These are phyloP conservation scores for Nakazawaea wickerhamii DNA, from an alignment of 805 yeast genomes.

Conservation along the genomic window DNA sequence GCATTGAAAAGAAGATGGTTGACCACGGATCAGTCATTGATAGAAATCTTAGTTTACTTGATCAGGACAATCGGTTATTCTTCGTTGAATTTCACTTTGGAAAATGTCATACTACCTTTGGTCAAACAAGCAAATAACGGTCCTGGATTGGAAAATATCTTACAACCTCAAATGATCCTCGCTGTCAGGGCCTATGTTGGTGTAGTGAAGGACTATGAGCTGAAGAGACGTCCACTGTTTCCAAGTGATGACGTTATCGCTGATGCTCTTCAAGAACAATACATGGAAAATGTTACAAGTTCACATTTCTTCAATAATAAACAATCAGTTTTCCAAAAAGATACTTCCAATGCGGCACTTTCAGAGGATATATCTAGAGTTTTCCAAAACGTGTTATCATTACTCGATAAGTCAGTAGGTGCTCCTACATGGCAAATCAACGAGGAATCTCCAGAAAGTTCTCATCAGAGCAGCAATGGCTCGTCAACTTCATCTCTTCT, in stretches of 20 bases:
- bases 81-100: slow-evolving; percentile 74
- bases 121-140: slow-evolving; percentile 52
- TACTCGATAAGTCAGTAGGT: slow-evolving; percentile 60
- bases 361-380: slow-evolving; percentile 70
- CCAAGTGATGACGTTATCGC: slow-evolving; percentile 51
- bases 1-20: slow-evolving; percentile 62
- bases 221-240: slow-evolving; percentile 61
- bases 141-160: slow-evolving; percentile 49
- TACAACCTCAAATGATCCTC: slow-evolving; percentile 66
- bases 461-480: slow-evolving; percentile 13
- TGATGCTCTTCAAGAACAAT: neutral
- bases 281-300: neutral
- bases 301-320: slow-evolving; percentile 20
- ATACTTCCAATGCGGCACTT: slow-evolving; percentile 40
- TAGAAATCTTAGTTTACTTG: slow-evolving; percentile 64
- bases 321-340: slow-evolving; percentile 35
- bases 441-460: slow-evolving; percentile 14
- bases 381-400: slow-evolving; percentile 47
- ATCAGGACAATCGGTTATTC: slow-evolving; percentile 76
- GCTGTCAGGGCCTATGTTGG: slow-evolving; percentile 67
- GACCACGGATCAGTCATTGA: slow-evolving; percentile 52
- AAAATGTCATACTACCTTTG: slow-evolving; percentile 68
- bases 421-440: slow-evolving; percentile 25
- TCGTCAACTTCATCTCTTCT: slow-evolving; percentile 17
- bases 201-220: slow-evolving; percentile 58